A percentile compares a stretch with the other conserved stretches of the same genome.
These are phyloP conservation scores for Conidiobolus incongruus DNA, from an alignment of 371 early-diverging fungal genomes.

Conservation along the genomic window DNA sequence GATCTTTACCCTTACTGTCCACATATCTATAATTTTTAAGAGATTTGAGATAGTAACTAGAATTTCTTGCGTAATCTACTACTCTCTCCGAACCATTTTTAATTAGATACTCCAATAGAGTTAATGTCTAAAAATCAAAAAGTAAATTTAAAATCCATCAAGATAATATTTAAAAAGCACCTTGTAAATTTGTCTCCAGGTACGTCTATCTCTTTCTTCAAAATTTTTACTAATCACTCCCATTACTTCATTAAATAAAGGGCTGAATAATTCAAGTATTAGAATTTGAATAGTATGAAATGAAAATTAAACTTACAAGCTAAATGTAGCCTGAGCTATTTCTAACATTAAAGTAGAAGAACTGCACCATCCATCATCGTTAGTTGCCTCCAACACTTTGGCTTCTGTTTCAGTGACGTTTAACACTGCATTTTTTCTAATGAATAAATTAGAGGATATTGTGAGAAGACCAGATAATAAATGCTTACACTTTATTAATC, in stretches of 20 bases:
- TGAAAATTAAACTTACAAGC: constrained; percentile 27
- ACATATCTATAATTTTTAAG: constrained; percentile 58
- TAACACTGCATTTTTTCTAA: constrained; percentile 23
- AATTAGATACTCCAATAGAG: constrained; percentile 76
- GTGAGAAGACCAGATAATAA: neutral
- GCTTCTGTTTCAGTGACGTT: constrained; percentile 74
- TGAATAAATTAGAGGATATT: neutral
- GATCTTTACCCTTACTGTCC: constrained; percentile 87
- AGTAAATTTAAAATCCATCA: neutral
- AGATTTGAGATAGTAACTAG: constrained; percentile 63
- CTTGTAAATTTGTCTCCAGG: constrained; percentile 92
- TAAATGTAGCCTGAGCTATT: constrained; percentile 61
- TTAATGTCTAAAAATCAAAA: constrained; percentile 33
- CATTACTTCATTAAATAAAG: constrained; percentile 85
- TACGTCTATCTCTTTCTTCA: constrained; percentile 53
- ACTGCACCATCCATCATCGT: constrained; percentile 78
- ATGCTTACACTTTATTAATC: constrained; percentile 10
- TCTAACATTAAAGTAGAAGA: constrained; percentile 76
- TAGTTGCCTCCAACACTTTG: constrained; percentile 70
- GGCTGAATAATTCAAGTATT: constrained; percentile 14
- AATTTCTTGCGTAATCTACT: constrained; percentile 62
- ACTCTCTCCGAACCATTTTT: constrained; percentile 90
- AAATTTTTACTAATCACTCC: constrained; percentile 67
- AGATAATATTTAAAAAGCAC: constrained; percentile 12
- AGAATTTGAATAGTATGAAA: neutral